Evolutionary conservation across 768 basidiomycete genomes (phyloP).

Genomic region (Podaxis sp.): DNA sequence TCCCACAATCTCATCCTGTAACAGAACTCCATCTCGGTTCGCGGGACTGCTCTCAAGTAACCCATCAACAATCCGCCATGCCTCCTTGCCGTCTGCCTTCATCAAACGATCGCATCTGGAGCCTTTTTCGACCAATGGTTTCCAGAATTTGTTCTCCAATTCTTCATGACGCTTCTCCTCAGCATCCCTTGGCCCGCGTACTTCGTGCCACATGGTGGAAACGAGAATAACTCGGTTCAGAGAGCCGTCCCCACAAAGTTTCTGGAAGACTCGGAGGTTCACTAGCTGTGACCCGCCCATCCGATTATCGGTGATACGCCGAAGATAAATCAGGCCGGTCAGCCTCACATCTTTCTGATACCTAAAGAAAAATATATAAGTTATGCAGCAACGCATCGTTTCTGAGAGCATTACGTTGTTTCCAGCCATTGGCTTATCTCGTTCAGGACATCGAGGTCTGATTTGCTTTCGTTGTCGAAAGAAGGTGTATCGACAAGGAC

Average conservation of each 20-base stretch:
- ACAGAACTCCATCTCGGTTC: neutral
- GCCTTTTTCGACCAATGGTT: neutral
- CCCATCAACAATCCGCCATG: neutral
- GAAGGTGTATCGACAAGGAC: slow-evolving; percentile 8
- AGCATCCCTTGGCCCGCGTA: slow-evolving; percentile 13
- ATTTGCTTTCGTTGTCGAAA: neutral
- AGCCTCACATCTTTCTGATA: slow-evolving; percentile 11
- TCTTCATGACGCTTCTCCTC: neutral
- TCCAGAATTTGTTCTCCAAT: neutral
- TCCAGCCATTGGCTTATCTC: neutral
- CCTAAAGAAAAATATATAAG: neutral
- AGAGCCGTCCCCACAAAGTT: slow-evolving; percentile 49
- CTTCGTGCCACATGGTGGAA: slow-evolving; percentile 54
- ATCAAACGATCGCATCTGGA: neutral
- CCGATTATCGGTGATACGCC: slow-evolving; percentile 51
- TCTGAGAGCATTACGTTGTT: neutral
- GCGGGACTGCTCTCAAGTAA: neutral
- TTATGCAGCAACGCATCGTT: neutral
- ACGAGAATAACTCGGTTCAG: slow-evolving; percentile 52
- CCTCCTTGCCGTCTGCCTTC: neutral
- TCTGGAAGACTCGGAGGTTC: slow-evolving; percentile 51
- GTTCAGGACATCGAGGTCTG: neutral
- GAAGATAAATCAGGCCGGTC: slow-evolving; percentile 34
- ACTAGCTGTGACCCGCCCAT: slow-evolving; percentile 48
- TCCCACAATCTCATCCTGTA: neutral